phyloP scores from a whole-genome alignment of 352 stramenopile species.

The Globisporangium lucens region DNA sequence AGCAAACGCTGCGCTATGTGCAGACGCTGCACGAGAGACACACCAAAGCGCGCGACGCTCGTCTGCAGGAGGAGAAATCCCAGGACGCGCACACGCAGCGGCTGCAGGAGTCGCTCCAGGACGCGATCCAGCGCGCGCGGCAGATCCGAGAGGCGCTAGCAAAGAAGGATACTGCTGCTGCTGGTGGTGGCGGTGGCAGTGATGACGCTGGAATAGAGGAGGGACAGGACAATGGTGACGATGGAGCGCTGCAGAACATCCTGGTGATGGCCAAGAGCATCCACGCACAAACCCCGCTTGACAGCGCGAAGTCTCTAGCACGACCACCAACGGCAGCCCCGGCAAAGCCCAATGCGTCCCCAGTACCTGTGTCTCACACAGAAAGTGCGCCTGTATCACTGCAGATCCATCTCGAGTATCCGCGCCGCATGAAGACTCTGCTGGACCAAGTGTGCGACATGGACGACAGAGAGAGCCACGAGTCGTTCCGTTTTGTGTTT shows the following conservation, averaged over 20 bases:
- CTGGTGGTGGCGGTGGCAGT: not conserved
- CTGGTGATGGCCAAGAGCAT: conserved; percentile 31
- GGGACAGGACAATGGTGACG: not conserved
- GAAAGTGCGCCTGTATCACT: not conserved
- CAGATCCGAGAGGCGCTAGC: conserved; percentile 33
- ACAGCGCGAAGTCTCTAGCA: not conserved
- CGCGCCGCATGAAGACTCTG: conserved; percentile 40
- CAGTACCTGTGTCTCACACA: not conserved
- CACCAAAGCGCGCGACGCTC: not conserved
- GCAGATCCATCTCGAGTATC: conserved; percentile 38
- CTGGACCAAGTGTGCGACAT: conserved; percentile 38
- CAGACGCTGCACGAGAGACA: not conserved
- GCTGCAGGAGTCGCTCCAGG: conserved; percentile 38
- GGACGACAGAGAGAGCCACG: conserved; percentile 23
- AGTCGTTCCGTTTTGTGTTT: conserved; percentile 44
- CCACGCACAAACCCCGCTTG: conserved; percentile 3
- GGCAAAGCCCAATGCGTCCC: not conserved
- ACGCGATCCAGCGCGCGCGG: conserved; percentile 45
- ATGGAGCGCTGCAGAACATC: conserved; percentile 24
- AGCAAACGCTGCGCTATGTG: conserved; percentile 27
- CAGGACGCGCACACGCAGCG: conserved; percentile 27
- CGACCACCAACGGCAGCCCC: conserved; percentile 5
- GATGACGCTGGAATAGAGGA: no score
- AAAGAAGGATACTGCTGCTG: not conserved
- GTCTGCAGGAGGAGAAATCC: conserved; percentile 9